Base-by-base conservation (phyloP, 768 basidiomycete species). In the Rickenella mellea region DNA sequence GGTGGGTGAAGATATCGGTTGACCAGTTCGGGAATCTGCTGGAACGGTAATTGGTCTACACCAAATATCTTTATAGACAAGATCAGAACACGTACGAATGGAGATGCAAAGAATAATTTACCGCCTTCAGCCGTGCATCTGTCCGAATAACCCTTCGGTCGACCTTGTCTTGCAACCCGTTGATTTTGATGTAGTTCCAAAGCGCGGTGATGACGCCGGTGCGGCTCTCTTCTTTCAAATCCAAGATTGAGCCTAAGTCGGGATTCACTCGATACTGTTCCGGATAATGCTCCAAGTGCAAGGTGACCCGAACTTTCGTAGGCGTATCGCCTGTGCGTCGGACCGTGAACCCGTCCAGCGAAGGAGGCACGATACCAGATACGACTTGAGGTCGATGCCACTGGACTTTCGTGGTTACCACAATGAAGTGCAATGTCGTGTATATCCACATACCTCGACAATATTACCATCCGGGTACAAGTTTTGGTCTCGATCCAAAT, bases 181-280 rank as follows among this genome's bases (percentile, higher is more conserved):
- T 70, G 11, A 81, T 65, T 57, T 92, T 94, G 64, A 96, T 84
- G 51, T 93, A 91, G 53, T 84, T 87, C 93, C 93, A 98, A 9
- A 96, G 57, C 0, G 85, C 75, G 43, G 88, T 81, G 14, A 94
- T 72, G 14, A 88, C 75, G 5, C 83, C 87, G 19, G 82, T 66
- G 22, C 88, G 74, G 27, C 85, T 89, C 22, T 88, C 90, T 55
- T 96, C 86, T 51, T 84, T 83, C 56, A 92, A 71, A 15, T 79
- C 82, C 28, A 97, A 68, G 10, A 91, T 58, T 33, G 67, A 69
- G 1, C 69, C 83, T 83, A 46, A 26, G 24, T 90, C 86, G 1
- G 82, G 74, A 11, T 74, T 63, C 8, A 97, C 70, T 54, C 82
- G 85, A 63, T 77, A 92, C 47, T 87, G 83, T 45, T 93, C 86